These are phyloP conservation scores for Populus hybrid DNA, from an alignment of 441 rosid genomes.

Conservation along the genomic window DNA sequence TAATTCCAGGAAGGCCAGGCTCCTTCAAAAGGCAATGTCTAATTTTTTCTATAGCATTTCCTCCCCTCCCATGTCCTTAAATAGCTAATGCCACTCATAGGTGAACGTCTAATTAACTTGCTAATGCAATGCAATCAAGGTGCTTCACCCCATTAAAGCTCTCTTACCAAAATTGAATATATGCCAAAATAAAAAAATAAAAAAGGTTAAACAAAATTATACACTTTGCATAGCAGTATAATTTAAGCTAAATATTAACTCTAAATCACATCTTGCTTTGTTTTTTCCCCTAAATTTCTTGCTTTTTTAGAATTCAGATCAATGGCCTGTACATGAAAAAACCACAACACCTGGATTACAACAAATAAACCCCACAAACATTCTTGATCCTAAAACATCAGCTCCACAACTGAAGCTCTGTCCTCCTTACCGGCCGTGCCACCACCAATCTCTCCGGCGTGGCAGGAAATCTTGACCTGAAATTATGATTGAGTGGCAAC, in stretches of 20 bases:
- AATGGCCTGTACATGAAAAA: not conserved
- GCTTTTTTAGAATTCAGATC: not conserved
- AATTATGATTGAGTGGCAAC: conserved; percentile 25
- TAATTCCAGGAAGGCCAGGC: not conserved
- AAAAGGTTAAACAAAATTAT: no score
- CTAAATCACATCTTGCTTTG: not conserved
- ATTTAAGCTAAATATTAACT: not conserved
- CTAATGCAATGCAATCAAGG: not conserved
- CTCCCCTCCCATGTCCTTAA: not conserved
- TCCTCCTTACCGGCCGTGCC: not conserved
- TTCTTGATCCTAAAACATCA: conserved; percentile 2
- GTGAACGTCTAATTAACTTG: no score
- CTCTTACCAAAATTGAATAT: not conserved
- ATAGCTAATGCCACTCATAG: not conserved
- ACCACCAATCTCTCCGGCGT: conserved; percentile 33
- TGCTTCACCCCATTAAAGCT: not conserved
- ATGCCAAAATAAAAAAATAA: no score
- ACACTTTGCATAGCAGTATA: not conserved
- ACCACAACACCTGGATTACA: not conserved
- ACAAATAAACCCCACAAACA: not conserved
- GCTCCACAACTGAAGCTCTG: conserved; percentile 16
- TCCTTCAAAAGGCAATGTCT: not conserved
- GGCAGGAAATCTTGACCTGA: conserved; percentile 48
- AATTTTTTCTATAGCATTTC: not conserved
- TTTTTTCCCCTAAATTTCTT: not conserved